Percentiles rank a stretch among this genome's conserved stretches.
Conservation (phyloP, 2,329 filamentous ascomycete genomes). For the Penicillium brasilianum region DNA sequence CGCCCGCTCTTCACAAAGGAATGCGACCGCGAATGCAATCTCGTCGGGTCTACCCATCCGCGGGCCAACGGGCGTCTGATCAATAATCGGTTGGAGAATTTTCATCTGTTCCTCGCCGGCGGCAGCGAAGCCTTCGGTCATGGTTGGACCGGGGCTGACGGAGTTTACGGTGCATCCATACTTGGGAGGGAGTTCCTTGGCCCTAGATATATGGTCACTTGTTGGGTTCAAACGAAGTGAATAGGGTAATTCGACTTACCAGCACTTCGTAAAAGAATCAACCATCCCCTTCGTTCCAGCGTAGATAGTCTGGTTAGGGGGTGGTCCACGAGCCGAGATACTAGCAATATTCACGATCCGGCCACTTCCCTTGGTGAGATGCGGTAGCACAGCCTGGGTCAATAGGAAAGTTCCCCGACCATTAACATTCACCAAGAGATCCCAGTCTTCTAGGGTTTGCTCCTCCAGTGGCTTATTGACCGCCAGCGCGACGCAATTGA, state of each 20-base stretch:
- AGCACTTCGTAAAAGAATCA: constrained; percentile 53
- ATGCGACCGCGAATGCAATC: constrained; percentile 54
- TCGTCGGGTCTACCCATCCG: constrained; percentile 54
- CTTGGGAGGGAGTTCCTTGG: constrained; percentile 52
- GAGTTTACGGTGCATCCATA: constrained; percentile 56
- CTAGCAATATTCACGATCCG: constrained; percentile 54
- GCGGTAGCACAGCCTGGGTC: constrained; percentile 40
- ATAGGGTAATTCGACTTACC: constrained; percentile 28
- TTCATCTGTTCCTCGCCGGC: constrained; percentile 50
- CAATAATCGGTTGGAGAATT: constrained; percentile 49
- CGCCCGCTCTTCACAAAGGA: constrained; percentile 52
- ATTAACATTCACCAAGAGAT: constrained; percentile 30
- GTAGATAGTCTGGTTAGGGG: constrained; percentile 53
- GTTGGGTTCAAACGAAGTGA: not conserved
- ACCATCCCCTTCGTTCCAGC: constrained; percentile 58
- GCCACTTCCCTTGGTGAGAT: constrained; percentile 42
- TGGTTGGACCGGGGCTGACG: constrained; percentile 52
- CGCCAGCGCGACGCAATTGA: constrained; percentile 35
- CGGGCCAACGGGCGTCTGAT: constrained; percentile 50
- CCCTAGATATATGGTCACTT: constrained; percentile 20
- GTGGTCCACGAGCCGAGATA: constrained; percentile 43
- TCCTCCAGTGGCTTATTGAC: constrained; percentile 48
- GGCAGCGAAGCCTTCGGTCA: constrained; percentile 43
- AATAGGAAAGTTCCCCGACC: constrained; percentile 30
- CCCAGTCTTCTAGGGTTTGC: constrained; percentile 36